These are phyloP conservation scores for Phaeophleospora eucalypticola DNA, from an alignment of 2,329 filamentous ascomycete genomes.

Conservation along the genomic window DNA sequence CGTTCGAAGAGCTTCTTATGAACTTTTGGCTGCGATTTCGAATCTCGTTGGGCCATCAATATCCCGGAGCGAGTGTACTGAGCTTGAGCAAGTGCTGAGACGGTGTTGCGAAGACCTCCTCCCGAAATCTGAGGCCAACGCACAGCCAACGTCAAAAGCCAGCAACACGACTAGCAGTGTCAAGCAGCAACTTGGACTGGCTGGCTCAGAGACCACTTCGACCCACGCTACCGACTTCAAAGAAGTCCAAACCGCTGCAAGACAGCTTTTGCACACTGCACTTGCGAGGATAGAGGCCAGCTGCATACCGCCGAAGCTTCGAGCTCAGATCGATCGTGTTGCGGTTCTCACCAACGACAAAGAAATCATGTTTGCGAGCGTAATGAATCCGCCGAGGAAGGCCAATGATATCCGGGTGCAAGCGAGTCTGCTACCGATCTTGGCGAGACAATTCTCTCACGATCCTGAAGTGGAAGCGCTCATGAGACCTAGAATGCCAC, in stretches of 20 bases:
- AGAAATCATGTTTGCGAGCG: constrained; percentile 73
- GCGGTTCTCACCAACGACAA: constrained; percentile 67
- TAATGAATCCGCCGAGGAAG: constrained; percentile 66
- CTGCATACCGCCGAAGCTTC: constrained; percentile 64
- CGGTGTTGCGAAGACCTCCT: constrained; percentile 73
- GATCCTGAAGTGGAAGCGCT: constrained; percentile 69
- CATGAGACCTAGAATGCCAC: constrained; percentile 49
- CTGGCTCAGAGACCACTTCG: constrained; percentile 8
- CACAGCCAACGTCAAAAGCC: constrained; percentile 5
- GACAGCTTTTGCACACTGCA: constrained; percentile 53
- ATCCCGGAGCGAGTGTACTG: constrained; percentile 60
- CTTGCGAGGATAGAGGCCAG: constrained; percentile 62
- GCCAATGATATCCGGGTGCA: constrained; percentile 43
- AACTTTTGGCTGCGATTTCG: constrained; percentile 56
- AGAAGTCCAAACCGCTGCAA: constrained; percentile 55
- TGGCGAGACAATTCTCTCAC: constrained; percentile 61
- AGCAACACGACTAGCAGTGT: constrained; percentile 8
- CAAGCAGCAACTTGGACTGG: constrained; percentile 21
- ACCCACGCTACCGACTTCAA: constrained; percentile 33
- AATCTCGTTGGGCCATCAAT: constrained; percentile 61
- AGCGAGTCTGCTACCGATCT: constrained; percentile 74
- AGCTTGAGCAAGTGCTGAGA: constrained; percentile 59
- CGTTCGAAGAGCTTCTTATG: constrained; percentile 60
- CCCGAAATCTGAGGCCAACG: constrained; percentile 33
- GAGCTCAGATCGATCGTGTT: constrained; percentile 74